Percentiles rank a stretch among this genome's conserved stretches.
Evolutionary conservation across 2,329 filamentous ascomycete genomes (phyloP).

Genomic region (Colletotrichum echinochloae): DNA sequence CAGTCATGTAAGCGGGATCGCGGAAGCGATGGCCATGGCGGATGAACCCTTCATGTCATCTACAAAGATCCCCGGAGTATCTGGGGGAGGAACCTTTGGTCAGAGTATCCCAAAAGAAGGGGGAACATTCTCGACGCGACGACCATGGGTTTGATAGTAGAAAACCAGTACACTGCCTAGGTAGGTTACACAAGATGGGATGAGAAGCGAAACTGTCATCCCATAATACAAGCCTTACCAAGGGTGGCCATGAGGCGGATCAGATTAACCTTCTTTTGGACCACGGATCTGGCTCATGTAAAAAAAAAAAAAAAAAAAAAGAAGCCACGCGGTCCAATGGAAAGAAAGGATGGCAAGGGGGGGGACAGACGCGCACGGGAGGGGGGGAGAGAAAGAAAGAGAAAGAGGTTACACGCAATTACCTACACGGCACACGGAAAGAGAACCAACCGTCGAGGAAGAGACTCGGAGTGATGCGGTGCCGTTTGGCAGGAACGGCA

Average conservation of each 20-base stretch:
- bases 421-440: not conserved
- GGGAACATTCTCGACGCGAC: slow-evolving; percentile 11
- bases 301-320: too few species aligned
- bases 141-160: not conserved
- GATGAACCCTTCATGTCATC: slow-evolving; percentile 12
- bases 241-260: slow-evolving; percentile 32
- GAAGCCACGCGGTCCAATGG: not conserved
- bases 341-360: not conserved
- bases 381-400: too few species aligned
- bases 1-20: slow-evolving; percentile 6
- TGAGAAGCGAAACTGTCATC: slow-evolving; percentile 31
- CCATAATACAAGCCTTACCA: slow-evolving; percentile 25
- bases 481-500: slow-evolving; percentile 12
- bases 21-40: too few species aligned
- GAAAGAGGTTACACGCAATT: too few species aligned
- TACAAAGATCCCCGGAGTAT: not conserved
- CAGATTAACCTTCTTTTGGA: slow-evolving; percentile 31
- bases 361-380: not conserved
- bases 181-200: slow-evolving; percentile 11
- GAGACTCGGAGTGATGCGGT: slow-evolving; percentile 17
- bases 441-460: not conserved
- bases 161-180: too few species aligned
- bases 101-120: not conserved
- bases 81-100: not conserved
- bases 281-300: slow-evolving; percentile 25